Evolutionary conservation across 345 rosid genomes (phyloP).

Genomic region (Bretschneidera sinensis): DNA sequence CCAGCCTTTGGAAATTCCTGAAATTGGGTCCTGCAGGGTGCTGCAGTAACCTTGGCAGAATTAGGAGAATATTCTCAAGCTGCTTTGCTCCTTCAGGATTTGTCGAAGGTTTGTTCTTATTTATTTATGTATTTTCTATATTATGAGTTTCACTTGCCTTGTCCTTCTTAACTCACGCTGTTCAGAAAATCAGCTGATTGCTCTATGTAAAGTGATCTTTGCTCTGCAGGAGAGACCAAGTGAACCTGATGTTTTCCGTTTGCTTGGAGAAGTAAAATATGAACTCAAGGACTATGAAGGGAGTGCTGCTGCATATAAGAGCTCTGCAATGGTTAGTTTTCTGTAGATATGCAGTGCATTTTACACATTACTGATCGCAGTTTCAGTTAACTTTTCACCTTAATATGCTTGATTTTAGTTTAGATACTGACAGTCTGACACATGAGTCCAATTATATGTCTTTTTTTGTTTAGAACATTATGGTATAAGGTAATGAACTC

Average conservation of each 20-base stretch:
- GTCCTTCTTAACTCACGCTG: constrained; percentile 8
- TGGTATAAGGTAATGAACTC: too few relatives aligned
- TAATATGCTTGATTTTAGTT: too few relatives aligned
- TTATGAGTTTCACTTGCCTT: constrained; percentile 4
- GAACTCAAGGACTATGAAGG: constrained; percentile 88
- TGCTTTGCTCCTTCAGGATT: constrained; percentile 58
- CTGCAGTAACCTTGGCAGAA: constrained; percentile 79
- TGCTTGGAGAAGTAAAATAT: constrained; percentile 91
- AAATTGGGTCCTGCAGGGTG: constrained; percentile 59
- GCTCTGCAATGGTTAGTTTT: constrained; percentile 50
- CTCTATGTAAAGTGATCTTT: constrained; percentile 14
- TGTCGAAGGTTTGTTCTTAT: constrained; percentile 62
- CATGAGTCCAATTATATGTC: too few relatives aligned
- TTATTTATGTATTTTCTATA: constrained; percentile 1
- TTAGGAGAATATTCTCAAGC: constrained; percentile 78
- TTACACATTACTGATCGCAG: too few relatives aligned
- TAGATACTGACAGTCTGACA: too few relatives aligned
- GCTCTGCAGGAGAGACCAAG: constrained; percentile 62
- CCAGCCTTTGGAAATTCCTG: constrained; percentile 20
- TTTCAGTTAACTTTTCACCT: too few relatives aligned
- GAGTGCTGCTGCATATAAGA: constrained; percentile 73
- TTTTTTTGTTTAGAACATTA: too few relatives aligned
- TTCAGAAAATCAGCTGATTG: constrained; percentile 20
- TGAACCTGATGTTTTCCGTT: constrained; percentile 76
- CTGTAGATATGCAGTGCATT: not conserved